Evolutionary conservation across 805 yeast species (phyloP).

Genomic region (Brettanomyces bruxellensis): DNA sequence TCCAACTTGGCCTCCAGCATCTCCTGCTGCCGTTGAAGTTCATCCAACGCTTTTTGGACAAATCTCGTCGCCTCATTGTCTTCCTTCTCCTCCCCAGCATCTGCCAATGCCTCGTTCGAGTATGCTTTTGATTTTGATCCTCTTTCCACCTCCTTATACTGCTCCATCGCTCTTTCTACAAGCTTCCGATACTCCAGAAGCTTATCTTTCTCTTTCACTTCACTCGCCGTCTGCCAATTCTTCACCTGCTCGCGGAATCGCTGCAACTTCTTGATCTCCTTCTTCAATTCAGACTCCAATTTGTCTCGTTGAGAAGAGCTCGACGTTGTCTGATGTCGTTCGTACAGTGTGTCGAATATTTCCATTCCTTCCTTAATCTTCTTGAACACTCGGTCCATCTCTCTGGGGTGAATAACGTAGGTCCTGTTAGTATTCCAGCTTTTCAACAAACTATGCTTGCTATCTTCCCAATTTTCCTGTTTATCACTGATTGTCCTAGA

Average conservation of each 20-base stretch:
- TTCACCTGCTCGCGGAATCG: constrained; percentile 53
- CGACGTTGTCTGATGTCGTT: constrained; percentile 37
- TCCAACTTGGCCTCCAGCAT: constrained; percentile 65
- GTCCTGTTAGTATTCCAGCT: neutral
- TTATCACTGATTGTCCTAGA: too few relatives aligned
- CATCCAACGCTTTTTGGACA: constrained; percentile 63
- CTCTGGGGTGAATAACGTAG: constrained; percentile 20
- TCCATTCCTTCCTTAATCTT: constrained; percentile 50
- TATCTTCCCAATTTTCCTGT: too few relatives aligned
- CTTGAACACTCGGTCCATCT: constrained; percentile 55
- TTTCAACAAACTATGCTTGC: too few relatives aligned
- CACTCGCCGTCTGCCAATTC: constrained; percentile 47
- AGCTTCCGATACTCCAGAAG: constrained; percentile 36
- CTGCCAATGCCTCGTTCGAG: constrained; percentile 47
- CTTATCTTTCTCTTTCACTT: constrained; percentile 37
- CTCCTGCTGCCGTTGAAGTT: constrained; percentile 73
- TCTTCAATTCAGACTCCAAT: constrained; percentile 46
- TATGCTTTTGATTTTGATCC: constrained; percentile 48
- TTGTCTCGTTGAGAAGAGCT: constrained; percentile 48
- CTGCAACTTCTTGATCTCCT: constrained; percentile 51
- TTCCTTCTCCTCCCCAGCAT: constrained; percentile 51
- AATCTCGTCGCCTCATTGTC: constrained; percentile 66
- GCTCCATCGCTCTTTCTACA: constrained; percentile 46
- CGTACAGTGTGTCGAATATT: constrained; percentile 46
- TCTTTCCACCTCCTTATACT: constrained; percentile 50